These are phyloP conservation scores for Fusarium sp. DNA, from an alignment of 2,329 filamentous ascomycete species.

Conservation along the genomic window DNA sequence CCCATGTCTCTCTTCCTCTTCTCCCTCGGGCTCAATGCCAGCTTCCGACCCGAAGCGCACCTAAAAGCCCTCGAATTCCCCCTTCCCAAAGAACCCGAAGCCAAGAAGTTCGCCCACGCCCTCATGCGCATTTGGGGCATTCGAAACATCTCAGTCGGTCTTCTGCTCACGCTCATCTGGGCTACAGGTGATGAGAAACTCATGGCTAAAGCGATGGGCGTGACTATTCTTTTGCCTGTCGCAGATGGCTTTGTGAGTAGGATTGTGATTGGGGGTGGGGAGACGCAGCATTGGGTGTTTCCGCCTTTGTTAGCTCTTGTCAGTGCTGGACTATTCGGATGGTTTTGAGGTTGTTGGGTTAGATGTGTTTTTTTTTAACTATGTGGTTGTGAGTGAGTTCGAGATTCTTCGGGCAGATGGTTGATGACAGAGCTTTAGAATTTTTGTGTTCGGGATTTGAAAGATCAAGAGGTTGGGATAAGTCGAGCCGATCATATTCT, in stretches of 20 bases:
- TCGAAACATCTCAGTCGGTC: constrained; percentile 16
- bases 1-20: constrained; percentile 8
- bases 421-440: not conserved
- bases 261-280: not conserved
- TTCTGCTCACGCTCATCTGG: not conserved
- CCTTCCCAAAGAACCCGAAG: constrained; percentile 3
- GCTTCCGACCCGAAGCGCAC: constrained; percentile 11
- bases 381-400: not conserved
- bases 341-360: not conserved
- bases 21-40: constrained; percentile 18
- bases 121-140: constrained; percentile 24
- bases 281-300: constrained; percentile 24
- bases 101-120: constrained; percentile 15
- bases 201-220: not conserved
- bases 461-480: not conserved
- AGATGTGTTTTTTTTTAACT: too few relatives aligned
- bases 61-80: constrained; percentile 14
- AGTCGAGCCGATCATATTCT: not conserved
- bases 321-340: constrained; percentile 7
- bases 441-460: not conserved
- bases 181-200: rapidly evolving
- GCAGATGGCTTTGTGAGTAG: constrained; percentile 20
- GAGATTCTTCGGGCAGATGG: not conserved
- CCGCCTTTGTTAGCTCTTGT: constrained; percentile 9
- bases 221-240: not conserved